Evolutionary conservation across 2,329 filamentous ascomycete genomes (phyloP), one percentile per base, ranked within the genome.

Genomic region (Chaetomiaceae sp.): DNA sequence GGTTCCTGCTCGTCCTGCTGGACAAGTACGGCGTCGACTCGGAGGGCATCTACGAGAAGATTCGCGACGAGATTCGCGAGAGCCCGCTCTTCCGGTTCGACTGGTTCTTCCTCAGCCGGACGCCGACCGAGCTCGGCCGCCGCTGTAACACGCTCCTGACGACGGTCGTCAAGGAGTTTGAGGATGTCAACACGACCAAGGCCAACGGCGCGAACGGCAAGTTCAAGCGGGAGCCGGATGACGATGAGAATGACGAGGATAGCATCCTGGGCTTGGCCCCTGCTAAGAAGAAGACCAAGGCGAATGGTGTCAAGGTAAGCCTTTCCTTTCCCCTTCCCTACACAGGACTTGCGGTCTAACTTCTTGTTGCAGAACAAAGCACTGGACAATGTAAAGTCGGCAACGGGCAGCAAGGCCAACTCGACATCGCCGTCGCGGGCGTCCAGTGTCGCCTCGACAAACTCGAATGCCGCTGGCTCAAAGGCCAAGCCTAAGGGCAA

Each of bases 71-170:
- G 68, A 96, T 99, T 61, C 87, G 91, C 31, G 91, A 96, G 61
- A 92, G 87, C 53, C 91, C 94, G 9, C 77, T 99, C 3, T 99
- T 99, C 80, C 85, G 94, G 36, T 99, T 99, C 65, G 94, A 99
- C 69, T 99, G 95, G 95, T 99, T 99, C 76, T 96, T 99, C 78
- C 80, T 99, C 37, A 95, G 89, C 69, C 84, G 94, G 42, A 99
- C 92, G 4, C 90, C 94, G 0, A 85, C 91, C 46, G 94, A 99
- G 72, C 87, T 99, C 63, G 88, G 90, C 57, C 85, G 94, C 63
- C 84, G 95, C 48, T 97, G 94, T 74, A 95, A 89, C 29, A 99
- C 95, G 1, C 80, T 99, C 48, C 83, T 99, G 59, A 95, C 92
- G 33, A 95, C 94, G 0, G 90, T 99, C 44, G 88, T 94, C 48